Base-by-base conservation (phyloP, 805 yeast species). In the Scheffersomyces amazonensis region DNA sequence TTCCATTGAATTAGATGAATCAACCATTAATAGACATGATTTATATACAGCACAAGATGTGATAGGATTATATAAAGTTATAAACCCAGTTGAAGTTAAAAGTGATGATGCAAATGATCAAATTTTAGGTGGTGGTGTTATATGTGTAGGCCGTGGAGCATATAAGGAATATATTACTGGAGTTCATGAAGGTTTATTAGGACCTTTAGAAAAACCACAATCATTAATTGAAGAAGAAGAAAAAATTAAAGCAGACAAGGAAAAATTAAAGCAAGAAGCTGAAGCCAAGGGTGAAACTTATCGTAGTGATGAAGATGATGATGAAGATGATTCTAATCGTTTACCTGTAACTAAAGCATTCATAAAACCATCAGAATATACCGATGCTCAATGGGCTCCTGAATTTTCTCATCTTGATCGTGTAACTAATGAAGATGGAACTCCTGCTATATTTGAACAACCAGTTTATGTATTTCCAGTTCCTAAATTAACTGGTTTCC, bases 71-170 rank as follows among this genome's bases (percentile, higher is more conserved):
- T 81, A 76, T 52, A 54, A 53, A 16, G 29, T 58, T 5, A 38
- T 56, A n/a, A 50, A 60, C 1, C 47, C 63, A 9, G 35, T 66
- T 6, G 52, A 59, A 0, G 56, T 61, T 37, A 75, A 80, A 36
- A 82, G 80, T 53, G 69, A 80, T 2, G 59, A 69, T 22, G 69
- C 63, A 3, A 27, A 29, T 2, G 69, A 70, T 22, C 73, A 78
- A 2, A 55, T 56, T 11, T 52, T 70, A 20, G 76, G 81, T 7
- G 97, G 97, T 18, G 99, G 98, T 31, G 83, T 89, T 10, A 75
- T 93, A 16, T 87, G 96, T 56, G 66, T 93, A 18, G 99, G 99
- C 4, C 75, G 99, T 58, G 99, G 99, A 40, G 91, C 97, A 0
- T 93, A 78, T 59, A 91, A 91, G 59, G 99, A 93, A 69, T 93